Conservation (phyloP, 2,329 filamentous ascomycete species). For the Fusarium fracticaudum region DNA sequence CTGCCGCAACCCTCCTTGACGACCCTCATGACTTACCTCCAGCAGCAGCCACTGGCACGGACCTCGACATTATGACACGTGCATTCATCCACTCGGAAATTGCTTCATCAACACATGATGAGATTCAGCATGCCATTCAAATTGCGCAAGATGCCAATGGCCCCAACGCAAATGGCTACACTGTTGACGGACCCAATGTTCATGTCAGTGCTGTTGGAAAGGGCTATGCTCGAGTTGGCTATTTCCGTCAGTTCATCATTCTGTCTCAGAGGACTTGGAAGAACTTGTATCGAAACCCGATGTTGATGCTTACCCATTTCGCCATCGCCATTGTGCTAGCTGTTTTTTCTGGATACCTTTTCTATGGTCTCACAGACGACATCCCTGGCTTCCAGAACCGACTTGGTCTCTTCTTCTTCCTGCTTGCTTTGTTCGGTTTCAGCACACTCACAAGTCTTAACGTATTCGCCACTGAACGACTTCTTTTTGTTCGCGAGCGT, state of each 20-base stretch:
- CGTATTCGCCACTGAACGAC: slow-evolving; percentile 89
- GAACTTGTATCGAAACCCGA: slow-evolving; percentile 96
- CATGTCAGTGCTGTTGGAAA: slow-evolving; percentile 71
- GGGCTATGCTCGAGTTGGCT: slow-evolving; percentile 84
- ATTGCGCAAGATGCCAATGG: slow-evolving; percentile 75
- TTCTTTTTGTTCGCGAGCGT: slow-evolving; percentile 91
- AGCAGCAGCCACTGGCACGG: slow-evolving; percentile 71
- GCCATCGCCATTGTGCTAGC: slow-evolving; percentile 95
- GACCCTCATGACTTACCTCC: slow-evolving; percentile 73
- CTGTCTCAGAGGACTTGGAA: slow-evolving; percentile 93
- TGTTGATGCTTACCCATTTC: slow-evolving; percentile 98
- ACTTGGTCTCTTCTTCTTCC: slow-evolving; percentile 96
- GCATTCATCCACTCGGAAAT: slow-evolving; percentile 84
- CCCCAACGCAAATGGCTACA: slow-evolving; percentile 63
- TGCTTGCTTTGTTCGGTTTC: slow-evolving; percentile 95
- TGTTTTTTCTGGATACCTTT: slow-evolving; percentile 93
- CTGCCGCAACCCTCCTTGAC: slow-evolving; percentile 71
- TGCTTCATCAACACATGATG: slow-evolving; percentile 75
- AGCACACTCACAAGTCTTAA: slow-evolving; percentile 93
- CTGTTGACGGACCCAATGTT: slow-evolving; percentile 57
- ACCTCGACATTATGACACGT: slow-evolving; percentile 82
- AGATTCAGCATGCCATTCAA: slow-evolving; percentile 77
- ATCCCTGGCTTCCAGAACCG: slow-evolving; percentile 98
- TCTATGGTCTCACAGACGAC: slow-evolving; percentile 95
- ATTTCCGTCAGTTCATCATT: slow-evolving; percentile 85